phyloP scores from a whole-genome alignment of 805 yeast genomes.

The Teunomyces atbi region DNA sequence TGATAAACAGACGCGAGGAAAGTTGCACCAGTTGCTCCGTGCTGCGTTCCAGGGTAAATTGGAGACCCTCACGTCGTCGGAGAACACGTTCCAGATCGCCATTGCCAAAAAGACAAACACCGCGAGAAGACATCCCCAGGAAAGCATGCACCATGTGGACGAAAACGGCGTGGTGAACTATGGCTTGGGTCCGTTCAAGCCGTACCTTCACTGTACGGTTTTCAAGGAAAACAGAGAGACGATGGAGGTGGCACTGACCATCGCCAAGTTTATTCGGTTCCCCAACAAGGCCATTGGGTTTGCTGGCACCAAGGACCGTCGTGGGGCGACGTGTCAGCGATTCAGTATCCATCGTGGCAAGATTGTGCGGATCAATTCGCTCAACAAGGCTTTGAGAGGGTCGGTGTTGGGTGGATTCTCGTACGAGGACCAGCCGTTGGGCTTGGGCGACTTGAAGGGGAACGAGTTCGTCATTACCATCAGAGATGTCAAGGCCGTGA shows the following conservation, averaged over 20 bases:
- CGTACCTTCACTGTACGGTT: conserved; percentile 70
- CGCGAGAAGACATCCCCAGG: conserved; percentile 35
- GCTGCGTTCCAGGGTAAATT: conserved; percentile 68
- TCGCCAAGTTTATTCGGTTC: conserved; percentile 69
- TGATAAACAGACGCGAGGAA: conserved; percentile 73
- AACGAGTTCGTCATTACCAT: conserved; percentile 86
- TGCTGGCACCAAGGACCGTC: conserved; percentile 96
- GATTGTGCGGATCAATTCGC: conserved; percentile 69
- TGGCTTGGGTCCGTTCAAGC: conserved; percentile 71
- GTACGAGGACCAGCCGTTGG: conserved; percentile 60
- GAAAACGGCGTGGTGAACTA: conserved; percentile 59
- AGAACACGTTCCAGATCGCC: conserved; percentile 63
- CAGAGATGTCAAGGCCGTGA: conserved; percentile 58
- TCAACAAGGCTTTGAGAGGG: conserved; percentile 77
- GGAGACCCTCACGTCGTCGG: conserved; percentile 74
- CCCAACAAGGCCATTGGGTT: conserved; percentile 71
- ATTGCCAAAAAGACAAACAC: conserved; percentile 44
- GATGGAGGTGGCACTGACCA: conserved; percentile 83
- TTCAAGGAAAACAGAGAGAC: conserved; percentile 97
- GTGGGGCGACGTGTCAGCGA: conserved; percentile 92
- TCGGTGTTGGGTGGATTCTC: conserved; percentile 75
- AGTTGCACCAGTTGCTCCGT: conserved; percentile 74
- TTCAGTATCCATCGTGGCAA: conserved; percentile 66
- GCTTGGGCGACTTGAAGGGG: conserved; percentile 82
- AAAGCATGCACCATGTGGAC: conserved; percentile 38